These are phyloP conservation scores for Tricholoma furcatifolium DNA, from an alignment of 768 basidiomycete genomes.

Conservation along the genomic window DNA sequence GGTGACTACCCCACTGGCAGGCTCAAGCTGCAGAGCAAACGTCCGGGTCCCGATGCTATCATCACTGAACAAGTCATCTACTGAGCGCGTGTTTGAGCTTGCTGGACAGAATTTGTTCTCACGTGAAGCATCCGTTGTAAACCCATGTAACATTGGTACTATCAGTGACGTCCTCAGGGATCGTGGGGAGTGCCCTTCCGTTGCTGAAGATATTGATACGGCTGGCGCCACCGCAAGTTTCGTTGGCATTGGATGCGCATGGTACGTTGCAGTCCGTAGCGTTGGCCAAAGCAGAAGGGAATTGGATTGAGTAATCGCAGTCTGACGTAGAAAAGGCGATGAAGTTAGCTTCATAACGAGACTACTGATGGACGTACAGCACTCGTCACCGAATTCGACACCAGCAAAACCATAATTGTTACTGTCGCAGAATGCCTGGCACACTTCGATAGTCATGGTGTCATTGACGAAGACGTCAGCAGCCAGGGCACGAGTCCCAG, in stretches of 20 bases:
- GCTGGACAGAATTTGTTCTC: background rate
- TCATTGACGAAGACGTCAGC: background rate
- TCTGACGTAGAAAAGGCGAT: background rate
- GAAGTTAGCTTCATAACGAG: background rate
- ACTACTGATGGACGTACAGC: conserved; percentile 6
- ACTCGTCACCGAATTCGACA: conserved; percentile 13
- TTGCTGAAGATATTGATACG: conserved; percentile 11
- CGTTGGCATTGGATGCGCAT: conserved; percentile 5
- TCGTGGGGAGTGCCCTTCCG: conserved; percentile 6
- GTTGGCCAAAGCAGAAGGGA: conserved; percentile 1
- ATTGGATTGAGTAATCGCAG: conserved; percentile 12
- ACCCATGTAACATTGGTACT: background rate
- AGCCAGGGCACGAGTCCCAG: conserved; percentile 9
- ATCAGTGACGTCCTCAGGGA: background rate
- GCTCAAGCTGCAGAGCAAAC: conserved; percentile 4
- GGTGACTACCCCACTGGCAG: conserved; percentile 2
- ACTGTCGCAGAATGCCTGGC: conserved; percentile 8
- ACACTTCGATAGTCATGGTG: conserved; percentile 8
- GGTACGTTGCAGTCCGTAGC: conserved; percentile 7
- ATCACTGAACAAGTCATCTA: background rate
- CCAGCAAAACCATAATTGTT: conserved; percentile 8
- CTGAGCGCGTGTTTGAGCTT: background rate
- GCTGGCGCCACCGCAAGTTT: conserved; percentile 11
- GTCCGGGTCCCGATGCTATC: conserved; percentile 8
- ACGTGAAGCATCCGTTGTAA: conserved; percentile 5